Evolutionary conservation across 192 early-diverging fungal genomes (phyloP), one percentile per base, ranked within the genome.

Genomic region (Gaertneriomyces semiglobifer): DNA sequence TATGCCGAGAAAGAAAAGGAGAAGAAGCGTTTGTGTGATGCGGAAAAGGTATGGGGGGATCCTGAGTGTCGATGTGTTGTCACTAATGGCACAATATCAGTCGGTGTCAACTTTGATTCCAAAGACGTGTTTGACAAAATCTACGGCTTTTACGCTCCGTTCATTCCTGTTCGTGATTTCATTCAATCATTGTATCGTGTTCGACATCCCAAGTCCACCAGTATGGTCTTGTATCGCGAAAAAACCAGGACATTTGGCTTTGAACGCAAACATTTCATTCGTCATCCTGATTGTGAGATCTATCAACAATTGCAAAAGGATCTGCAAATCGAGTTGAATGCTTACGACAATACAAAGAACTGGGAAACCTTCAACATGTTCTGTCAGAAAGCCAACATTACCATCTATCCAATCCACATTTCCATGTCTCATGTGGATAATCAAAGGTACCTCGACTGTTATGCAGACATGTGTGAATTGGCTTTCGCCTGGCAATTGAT

Each of bases 1-100:
- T 68, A 68, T 52, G 66, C 66, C 47, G 58, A 68, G 7, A 61
- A 68, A 45, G 58, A 61, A 5, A 4, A 61, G 50, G 66, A 68
- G 39, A 68, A 68, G 50, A 7, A 60, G 48, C 12, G 16, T 5
- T 42, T 68, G 39, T 50, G 4, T 4, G 58, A 68, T 38, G 66
- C 45, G 3, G 48, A 68, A 14, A 33, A 11, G 58, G 43, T 68
- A 5, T 68, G 66, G 66, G 58, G 66, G 5, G 10, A 18, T 5
- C 5, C 4, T 5, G 47, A 59, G 33, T 5, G 40, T 6, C 56
- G 66, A 6, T 7, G 7, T 10, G 58, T 68, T 12, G 66, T 68
- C 18, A 68, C 66, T 4, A 68, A 68, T 39, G 48, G 66, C 39
- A 52, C 66, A 7, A 60, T 68, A 16, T 68, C 58, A 14, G 66